Conservation (phyloP, 2,329 filamentous ascomycete genomes). For the Akanthomyces lecanii region DNA sequence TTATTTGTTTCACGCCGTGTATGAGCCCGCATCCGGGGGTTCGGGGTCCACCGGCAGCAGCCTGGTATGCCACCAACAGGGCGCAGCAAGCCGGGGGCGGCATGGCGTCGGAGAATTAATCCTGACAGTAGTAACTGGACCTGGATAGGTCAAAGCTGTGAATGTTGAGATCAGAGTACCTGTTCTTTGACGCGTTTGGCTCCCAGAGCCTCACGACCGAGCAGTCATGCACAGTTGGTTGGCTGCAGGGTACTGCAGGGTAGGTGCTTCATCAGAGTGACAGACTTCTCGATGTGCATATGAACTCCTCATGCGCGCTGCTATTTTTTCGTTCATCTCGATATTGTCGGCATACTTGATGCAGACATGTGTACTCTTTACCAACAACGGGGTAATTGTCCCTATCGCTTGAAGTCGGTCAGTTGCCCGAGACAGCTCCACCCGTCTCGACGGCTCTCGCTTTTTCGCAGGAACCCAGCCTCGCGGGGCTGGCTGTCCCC, state of each 20-base stretch:
- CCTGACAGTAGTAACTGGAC: too few relatives aligned
- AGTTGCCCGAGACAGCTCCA: not conserved
- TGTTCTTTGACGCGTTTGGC: too few relatives aligned
- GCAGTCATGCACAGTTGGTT: not conserved
- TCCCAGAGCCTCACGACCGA: too few relatives aligned
- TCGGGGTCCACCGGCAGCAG: not conserved
- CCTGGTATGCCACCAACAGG: not conserved
- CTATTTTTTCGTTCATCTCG: not conserved
- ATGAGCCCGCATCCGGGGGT: conserved; percentile 19
- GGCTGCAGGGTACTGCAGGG: not conserved
- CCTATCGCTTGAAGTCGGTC: too few relatives aligned
- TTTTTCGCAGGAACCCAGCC: too few relatives aligned
- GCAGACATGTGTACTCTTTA: not conserved
- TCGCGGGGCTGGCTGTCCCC: too few relatives aligned
- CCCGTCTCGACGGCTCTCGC: not conserved
- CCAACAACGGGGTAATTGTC: too few relatives aligned
- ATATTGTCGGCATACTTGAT: not conserved
- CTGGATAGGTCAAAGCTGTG: too few relatives aligned
- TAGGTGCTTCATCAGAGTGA: not conserved
- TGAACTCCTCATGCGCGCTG: not conserved
- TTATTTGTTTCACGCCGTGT: conserved; percentile 4
- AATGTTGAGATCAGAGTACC: too few relatives aligned
- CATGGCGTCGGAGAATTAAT: not conserved
- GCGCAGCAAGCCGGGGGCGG: not conserved
- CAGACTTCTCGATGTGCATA: not conserved